Conservation (phyloP, 805 yeast species). For the Candida silvatica region DNA sequence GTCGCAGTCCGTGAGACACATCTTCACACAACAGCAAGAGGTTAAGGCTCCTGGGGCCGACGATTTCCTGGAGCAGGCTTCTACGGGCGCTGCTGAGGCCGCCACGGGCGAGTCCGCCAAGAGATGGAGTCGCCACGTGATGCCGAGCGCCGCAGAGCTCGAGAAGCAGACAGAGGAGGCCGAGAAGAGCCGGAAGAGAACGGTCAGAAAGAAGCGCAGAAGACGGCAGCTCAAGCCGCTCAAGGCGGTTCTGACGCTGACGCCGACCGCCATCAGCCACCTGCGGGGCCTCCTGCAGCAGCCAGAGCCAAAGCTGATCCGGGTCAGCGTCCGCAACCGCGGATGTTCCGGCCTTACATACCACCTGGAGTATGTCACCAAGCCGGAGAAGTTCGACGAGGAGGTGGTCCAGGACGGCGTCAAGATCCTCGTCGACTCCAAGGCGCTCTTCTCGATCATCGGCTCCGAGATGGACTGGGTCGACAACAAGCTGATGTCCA, state of each 20-base stretch:
- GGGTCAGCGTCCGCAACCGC: constrained; percentile 91
- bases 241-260: constrained; percentile 79
- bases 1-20: constrained; percentile 1
- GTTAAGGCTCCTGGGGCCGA: not conserved
- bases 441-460: constrained; percentile 89
- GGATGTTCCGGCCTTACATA: constrained; percentile 96
- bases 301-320: constrained; percentile 82
- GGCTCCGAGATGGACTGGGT: constrained; percentile 99
- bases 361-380: constrained; percentile 79
- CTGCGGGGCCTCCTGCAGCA: constrained; percentile 56
- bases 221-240: constrained; percentile 75
- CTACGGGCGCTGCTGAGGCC: not conserved
- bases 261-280: constrained; percentile 70
- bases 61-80: not conserved
- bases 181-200: constrained; percentile 1
- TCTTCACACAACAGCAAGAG: constrained; percentile 4
- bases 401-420: constrained; percentile 90
- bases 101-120: constrained; percentile 2
- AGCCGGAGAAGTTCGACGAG: constrained; percentile 95
- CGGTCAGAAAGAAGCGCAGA: constrained; percentile 14
- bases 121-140: constrained; percentile 25
- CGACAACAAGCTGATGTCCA: constrained; percentile 81
- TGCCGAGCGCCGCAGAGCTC: constrained; percentile 9
- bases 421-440: constrained; percentile 86
- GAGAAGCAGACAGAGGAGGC: constrained; percentile 4